Base-by-base conservation (phyloP, 2,329 filamentous ascomycete species). In the Fusarium floridanum region DNA sequence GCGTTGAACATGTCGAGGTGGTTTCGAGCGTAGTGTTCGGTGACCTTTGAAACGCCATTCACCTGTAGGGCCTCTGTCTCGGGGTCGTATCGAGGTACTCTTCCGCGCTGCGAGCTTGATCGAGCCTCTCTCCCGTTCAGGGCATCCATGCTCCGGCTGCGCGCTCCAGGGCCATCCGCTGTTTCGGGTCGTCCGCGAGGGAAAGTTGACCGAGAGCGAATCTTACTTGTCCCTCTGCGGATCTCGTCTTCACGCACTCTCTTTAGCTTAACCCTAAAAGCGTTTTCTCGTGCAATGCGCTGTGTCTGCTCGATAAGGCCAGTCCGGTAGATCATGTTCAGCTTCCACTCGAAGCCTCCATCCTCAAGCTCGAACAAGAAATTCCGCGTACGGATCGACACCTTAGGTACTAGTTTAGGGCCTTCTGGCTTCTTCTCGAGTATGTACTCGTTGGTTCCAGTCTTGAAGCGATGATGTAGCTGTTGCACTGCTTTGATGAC, bases 341-440 rank as follows among this genome's bases (percentile, higher is more conserved):
- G 86, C 81, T 98, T 98, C 94, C 95, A 99, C 82, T 99, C 97
- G 79, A 99, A 99, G 0, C 94, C 93, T 60, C 97, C 96, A 81
- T 99, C 97, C 83, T 99, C 97, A 39, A 99, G 87, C 80, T 98
- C 96, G 68, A 99, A 96, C 3, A 98, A 85, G 27, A 99, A 87
- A 6, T 93, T 94, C 77, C 94, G 93, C 64, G 93, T 93, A 61
- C 95, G 91, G 11, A 99, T 76, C 0, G 95, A 96, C 24, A 99
- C 86, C 79, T 94, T 96, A 2, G 97, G 97, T 0, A 99, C 91
- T 55, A 90, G 87, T 81, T 97, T 98, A 1, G 97, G 95, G 0
- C 89, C 92, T 82, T 98, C 95, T 0, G 97, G 95, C 11, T 89
- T 89, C 83, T 98, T 98, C 17, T 93, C 91, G 4, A 98, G 87